Conservation (phyloP, 148 eudicot species). For the Chenopodium suecicum region DNA sequence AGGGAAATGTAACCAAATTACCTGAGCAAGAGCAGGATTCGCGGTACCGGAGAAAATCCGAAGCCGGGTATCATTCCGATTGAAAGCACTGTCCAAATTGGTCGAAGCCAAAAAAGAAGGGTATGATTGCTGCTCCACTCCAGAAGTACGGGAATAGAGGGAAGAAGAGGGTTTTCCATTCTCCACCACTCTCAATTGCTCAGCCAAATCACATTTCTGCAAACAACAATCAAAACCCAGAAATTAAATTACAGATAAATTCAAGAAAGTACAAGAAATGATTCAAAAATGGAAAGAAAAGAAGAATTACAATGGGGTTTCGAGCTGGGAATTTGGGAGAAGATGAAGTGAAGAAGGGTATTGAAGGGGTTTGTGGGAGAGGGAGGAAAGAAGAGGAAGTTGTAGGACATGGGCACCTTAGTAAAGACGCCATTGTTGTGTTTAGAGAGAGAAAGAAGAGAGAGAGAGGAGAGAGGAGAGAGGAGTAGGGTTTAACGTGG, state of each 20-base stretch:
- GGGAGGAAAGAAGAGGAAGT: constrained; percentile 23
- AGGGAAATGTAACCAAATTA: constrained; percentile 7
- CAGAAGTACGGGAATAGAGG: constrained; percentile 7
- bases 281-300: background rate
- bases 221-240: constrained; percentile 11
- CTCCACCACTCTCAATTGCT: constrained; percentile 48
- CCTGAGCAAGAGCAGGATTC: constrained; percentile 86
- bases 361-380: constrained; percentile 21
- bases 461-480: background rate
- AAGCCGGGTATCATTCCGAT: constrained; percentile 56
- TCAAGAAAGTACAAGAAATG: background rate
- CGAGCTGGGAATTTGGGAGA: constrained; percentile 12
- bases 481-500: constrained; percentile 21
- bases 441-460: background rate
- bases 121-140: constrained; percentile 42
- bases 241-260: background rate
- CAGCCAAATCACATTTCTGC: constrained; percentile 65
- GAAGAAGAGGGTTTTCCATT: constrained; percentile 54
- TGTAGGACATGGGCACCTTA: constrained; percentile 18
- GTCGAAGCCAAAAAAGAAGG: constrained; percentile 55
- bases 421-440: constrained; percentile 36
- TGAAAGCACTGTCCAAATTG: constrained; percentile 26
- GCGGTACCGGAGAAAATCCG: constrained; percentile 96
- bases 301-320: constrained; percentile 27
- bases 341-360: background rate